These are phyloP conservation scores for Coniosporium tulheliwenetii DNA, from an alignment of 2,329 filamentous ascomycete genomes.

Conservation along the genomic window DNA sequence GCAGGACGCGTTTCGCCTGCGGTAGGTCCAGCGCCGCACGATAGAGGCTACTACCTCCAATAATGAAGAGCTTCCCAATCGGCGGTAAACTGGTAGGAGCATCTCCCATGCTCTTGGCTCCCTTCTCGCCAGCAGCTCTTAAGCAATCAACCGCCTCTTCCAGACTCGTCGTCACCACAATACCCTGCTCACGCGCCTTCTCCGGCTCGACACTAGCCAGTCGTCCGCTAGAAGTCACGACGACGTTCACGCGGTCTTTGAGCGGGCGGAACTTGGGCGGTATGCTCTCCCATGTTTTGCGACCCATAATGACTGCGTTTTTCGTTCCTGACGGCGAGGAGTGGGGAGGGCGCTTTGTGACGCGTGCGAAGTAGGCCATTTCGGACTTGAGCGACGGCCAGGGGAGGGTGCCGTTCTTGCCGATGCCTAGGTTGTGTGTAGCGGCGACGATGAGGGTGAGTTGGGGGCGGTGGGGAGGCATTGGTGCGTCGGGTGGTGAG, in stretches of 20 bases:
- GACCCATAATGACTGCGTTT: conserved; percentile 82
- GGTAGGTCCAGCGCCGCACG: conserved; percentile 45
- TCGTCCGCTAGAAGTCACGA: conserved; percentile 44
- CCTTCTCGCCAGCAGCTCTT: conserved; percentile 9
- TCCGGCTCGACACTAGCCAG: conserved; percentile 6
- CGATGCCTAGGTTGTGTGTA: conserved; percentile 78
- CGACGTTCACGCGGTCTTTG: conserved; percentile 63
- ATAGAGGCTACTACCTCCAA: conserved; percentile 84
- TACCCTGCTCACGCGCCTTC: conserved; percentile 20
- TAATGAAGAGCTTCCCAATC: conserved; percentile 58
- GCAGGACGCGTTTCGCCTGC: conserved; percentile 46
- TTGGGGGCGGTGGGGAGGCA: conserved; percentile 26
- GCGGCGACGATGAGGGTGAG: conserved; percentile 90
- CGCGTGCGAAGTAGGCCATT: conserved; percentile 88
- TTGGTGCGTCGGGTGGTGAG: background rate
- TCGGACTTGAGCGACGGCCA: conserved; percentile 83
- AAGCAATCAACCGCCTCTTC: conserved; percentile 37
- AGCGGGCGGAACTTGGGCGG: conserved; percentile 66
- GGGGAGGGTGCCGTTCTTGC: conserved; percentile 59
- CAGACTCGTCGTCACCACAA: conserved; percentile 43
- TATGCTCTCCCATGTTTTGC: conserved; percentile 92
- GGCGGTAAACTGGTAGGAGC: conserved; percentile 6
- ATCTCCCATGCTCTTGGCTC: conserved; percentile 6
- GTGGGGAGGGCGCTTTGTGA: conserved; percentile 52
- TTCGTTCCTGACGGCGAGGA: conserved; percentile 12